phyloP scores from a whole-genome alignment of 31 red algal genomes.

The Odonthalia washingtoniensis region DNA sequence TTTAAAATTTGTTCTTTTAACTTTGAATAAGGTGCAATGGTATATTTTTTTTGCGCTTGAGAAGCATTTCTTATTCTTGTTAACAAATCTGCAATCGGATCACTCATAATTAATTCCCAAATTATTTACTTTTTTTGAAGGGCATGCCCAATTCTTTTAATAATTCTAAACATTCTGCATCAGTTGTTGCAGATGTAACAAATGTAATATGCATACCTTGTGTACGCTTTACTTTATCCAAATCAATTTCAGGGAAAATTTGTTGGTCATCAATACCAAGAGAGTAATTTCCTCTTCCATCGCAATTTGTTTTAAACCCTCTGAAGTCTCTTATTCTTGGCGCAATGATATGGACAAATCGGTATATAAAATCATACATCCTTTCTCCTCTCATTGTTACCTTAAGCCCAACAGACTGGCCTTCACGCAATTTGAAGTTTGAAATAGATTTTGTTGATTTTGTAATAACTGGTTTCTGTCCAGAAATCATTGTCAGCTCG shows the following conservation, averaged over 20 bases:
- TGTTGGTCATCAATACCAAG: conserved; percentile 9
- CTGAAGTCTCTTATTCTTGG: conserved; percentile 20
- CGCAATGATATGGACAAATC: conserved; percentile 7
- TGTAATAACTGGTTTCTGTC: conserved; percentile 7
- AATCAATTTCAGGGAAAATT: conserved; percentile 23
- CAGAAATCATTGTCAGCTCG: conserved; percentile 3
- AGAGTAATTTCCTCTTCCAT: conserved; percentile 11
- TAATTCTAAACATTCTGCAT: neutral
- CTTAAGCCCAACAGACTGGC: conserved; percentile 13
- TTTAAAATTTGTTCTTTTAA: conserved; percentile 13
- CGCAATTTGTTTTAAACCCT: neutral
- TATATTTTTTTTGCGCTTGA: neutral
- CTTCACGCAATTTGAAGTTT: conserved; percentile 31
- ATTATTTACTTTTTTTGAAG: neutral
- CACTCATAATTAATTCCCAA: conserved; percentile 10
- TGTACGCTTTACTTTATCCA: neutral
- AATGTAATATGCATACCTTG: conserved; percentile 24
- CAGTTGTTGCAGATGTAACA: neutral
- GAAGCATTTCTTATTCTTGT: conserved; percentile 25
- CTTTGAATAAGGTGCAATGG: neutral
- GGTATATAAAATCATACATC: conserved; percentile 25
- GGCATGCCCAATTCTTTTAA: conserved; percentile 3
- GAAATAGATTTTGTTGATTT: conserved; percentile 21
- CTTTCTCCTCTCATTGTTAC: conserved; percentile 7
- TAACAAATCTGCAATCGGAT: conserved; percentile 29